phyloP scores from a whole-genome alignment of 73 alveolate genomes.

The Uronychia binucleata region DNA sequence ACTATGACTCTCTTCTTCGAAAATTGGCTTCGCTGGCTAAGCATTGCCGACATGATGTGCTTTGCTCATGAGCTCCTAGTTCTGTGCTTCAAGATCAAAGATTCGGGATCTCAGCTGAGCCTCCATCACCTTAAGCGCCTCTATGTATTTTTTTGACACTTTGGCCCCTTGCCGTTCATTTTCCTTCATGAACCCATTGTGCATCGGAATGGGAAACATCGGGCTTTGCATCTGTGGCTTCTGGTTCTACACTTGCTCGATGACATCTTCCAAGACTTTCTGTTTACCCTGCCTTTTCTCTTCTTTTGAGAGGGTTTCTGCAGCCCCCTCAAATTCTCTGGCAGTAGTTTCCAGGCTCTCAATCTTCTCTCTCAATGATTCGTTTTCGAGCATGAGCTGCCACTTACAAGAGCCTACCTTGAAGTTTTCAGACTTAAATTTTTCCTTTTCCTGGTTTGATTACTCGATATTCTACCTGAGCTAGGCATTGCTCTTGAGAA shows the following conservation, averaged over 20 bases:
- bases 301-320: neutral
- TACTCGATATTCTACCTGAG: slow-evolving; percentile 45
- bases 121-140: neutral
- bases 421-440: slow-evolving; percentile 20
- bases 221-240: neutral
- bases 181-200: neutral
- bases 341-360: slow-evolving; percentile 47
- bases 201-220: neutral
- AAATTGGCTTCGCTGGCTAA: neutral
- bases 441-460: slow-evolving; percentile 6
- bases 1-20: neutral
- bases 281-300: neutral
- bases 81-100: neutral
- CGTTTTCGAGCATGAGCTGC: slow-evolving; percentile 19
- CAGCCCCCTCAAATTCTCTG: neutral
- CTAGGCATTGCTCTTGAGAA: slow-evolving; percentile 52
- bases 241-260: too few relatives aligned
- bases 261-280: neutral
- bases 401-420: neutral
- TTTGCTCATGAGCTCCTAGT: neutral
- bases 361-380: slow-evolving; percentile 28
- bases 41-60: neutral
- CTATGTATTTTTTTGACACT: neutral
- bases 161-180: neutral
- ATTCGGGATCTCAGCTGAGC: neutral